Conservation (phyloP, 192 early-diverging fungal species). For the Glomus cerebriforme region DNA sequence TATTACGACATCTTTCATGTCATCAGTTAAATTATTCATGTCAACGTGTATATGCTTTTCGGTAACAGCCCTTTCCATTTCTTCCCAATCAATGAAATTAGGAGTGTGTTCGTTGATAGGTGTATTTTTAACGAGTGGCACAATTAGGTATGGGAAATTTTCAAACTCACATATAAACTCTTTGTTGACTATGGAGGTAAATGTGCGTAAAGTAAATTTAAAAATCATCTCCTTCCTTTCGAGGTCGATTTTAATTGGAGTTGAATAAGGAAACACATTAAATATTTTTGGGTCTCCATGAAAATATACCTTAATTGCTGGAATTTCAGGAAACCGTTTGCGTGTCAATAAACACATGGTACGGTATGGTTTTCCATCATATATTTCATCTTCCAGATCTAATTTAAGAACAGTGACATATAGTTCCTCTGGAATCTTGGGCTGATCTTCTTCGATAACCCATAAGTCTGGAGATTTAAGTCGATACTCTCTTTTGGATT, state of each 20-base stretch:
- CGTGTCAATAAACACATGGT: slow-evolving; percentile 48
- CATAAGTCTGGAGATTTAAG: slow-evolving; percentile 43
- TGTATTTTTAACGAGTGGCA: slow-evolving; percentile 45
- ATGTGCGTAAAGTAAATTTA: slow-evolving; percentile 54
- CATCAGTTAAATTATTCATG: slow-evolving; percentile 1
- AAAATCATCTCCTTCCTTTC: slow-evolving; percentile 48
- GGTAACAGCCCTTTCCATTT: slow-evolving; percentile 33
- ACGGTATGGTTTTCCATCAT: slow-evolving; percentile 41
- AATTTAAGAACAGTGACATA: slow-evolving; percentile 42
- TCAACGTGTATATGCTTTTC: slow-evolving; percentile 28
- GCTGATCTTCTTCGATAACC: slow-evolving; percentile 11
- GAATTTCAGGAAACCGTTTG: slow-evolving; percentile 41
- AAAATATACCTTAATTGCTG: slow-evolving; percentile 40
- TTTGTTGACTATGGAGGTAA: slow-evolving; percentile 50
- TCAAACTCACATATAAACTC: slow-evolving; percentile 51
- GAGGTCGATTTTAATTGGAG: slow-evolving; percentile 31
- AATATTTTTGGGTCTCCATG: slow-evolving; percentile 32
- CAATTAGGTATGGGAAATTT: slow-evolving; percentile 57
- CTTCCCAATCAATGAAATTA: slow-evolving; percentile 51
- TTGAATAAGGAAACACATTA: slow-evolving; percentile 25
- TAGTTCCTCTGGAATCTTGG: slow-evolving; percentile 14
- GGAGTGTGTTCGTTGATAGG: slow-evolving; percentile 41
- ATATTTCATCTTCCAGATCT: slow-evolving; percentile 25
- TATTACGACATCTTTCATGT: slow-evolving; percentile 38
- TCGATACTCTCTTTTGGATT: slow-evolving; percentile 35